Percentiles rank a stretch among this genome's conserved stretches.
These are phyloP conservation scores for Nyssa sinensis DNA, from an alignment of 148 eudicot species.

Conservation along the genomic window DNA sequence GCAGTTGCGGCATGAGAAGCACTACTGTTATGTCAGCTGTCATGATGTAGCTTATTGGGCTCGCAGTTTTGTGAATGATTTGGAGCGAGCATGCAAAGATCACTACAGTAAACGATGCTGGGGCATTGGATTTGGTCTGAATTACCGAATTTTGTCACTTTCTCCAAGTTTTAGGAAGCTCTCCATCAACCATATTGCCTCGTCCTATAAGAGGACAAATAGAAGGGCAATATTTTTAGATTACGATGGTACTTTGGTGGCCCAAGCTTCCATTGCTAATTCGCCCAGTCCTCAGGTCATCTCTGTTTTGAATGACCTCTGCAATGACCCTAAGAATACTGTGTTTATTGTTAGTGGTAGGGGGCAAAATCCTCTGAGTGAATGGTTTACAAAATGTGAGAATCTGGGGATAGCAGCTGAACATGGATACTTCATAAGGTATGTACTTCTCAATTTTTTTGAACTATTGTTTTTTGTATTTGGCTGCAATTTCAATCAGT, in stretches of 20 bases:
- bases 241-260: constrained; percentile 72
- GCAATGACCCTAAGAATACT: too few species aligned
- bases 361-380: constrained; percentile 26
- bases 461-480: too few species aligned
- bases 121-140: constrained; percentile 70
- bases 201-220: constrained; percentile 43
- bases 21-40: constrained; percentile 67
- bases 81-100: constrained; percentile 65
- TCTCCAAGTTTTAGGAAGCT: constrained; percentile 64
- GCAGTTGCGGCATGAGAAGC: constrained; percentile 60
- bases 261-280: constrained; percentile 39
- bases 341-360: too few species aligned
- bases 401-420: constrained; percentile 78
- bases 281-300: constrained; percentile 53
- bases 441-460: constrained; percentile 1
- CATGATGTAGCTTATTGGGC: constrained; percentile 78
- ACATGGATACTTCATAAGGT: constrained; percentile 81
- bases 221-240: constrained; percentile 72
- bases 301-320: too few species aligned
- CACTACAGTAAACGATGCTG: constrained; percentile 60
- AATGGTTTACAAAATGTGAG: constrained; percentile 61
- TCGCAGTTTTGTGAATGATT: constrained; percentile 58
- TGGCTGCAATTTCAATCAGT: too few species aligned
- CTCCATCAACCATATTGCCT: constrained; percentile 41
- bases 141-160: constrained; percentile 58